Percentiles rank a stretch among this genome's conserved stretches.
phyloP scores from a whole-genome alignment of 768 basidiomycete genomes.

The Lentinula edodes region DNA sequence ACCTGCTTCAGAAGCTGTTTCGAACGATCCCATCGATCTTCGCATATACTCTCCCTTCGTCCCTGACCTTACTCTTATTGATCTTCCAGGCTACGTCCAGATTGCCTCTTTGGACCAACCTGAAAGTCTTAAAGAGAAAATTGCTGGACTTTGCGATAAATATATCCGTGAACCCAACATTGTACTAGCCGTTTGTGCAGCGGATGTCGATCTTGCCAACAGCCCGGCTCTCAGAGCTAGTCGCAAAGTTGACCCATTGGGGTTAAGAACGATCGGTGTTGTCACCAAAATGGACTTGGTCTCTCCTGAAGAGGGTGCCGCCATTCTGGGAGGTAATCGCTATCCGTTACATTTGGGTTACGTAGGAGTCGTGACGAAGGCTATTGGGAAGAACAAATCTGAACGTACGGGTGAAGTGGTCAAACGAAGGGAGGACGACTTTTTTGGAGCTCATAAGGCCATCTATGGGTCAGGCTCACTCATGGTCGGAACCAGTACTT shows the following conservation, averaged over 20 bases:
- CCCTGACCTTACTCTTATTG: constrained; percentile 95
- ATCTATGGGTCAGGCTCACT: constrained; percentile 59
- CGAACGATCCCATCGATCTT: constrained; percentile 92
- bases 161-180: constrained; percentile 99
- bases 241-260: constrained; percentile 90
- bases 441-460: constrained; percentile 58
- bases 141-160: constrained; percentile 81
- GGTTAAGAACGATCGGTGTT: constrained; percentile 93
- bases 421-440: constrained; percentile 57
- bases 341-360: constrained; percentile 98
- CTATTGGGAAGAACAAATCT: constrained; percentile 48
- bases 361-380: constrained; percentile 92
- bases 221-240: constrained; percentile 93
- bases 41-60: constrained; percentile 95
- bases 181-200: constrained; percentile 96
- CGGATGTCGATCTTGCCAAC: constrained; percentile 97
- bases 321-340: constrained; percentile 79
- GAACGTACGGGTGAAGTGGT: constrained; percentile 48
- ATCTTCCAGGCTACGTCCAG: constrained; percentile 96
- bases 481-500: constrained; percentile 89
- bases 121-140: constrained; percentile 90
- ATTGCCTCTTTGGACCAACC: constrained; percentile 95
- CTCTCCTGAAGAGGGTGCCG: constrained; percentile 73
- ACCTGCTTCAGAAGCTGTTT: constrained; percentile 84
- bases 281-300: constrained; percentile 99